phyloP scores from a whole-genome alignment of 768 basidiomycete species.

The Amanita molliuscula region DNA sequence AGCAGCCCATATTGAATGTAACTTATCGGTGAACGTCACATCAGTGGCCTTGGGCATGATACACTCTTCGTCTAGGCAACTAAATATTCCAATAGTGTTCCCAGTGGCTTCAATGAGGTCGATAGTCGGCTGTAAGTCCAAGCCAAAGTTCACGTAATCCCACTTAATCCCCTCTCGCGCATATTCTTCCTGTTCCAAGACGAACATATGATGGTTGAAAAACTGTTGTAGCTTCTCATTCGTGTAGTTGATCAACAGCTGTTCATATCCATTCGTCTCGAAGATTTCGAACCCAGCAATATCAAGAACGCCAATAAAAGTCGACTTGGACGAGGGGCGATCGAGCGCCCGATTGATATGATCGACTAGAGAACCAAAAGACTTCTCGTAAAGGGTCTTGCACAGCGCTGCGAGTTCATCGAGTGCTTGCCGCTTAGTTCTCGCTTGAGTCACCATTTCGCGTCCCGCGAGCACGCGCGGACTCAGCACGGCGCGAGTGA shows the following conservation, averaged over 20 bases:
- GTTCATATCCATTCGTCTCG: conserved; percentile 91
- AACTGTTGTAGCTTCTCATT: conserved; percentile 98
- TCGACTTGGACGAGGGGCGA: conserved; percentile 81
- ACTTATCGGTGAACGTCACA: conserved; percentile 87
- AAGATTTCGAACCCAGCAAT: conserved; percentile 99
- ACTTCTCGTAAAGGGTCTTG: conserved; percentile 96
- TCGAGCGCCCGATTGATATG: conserved; percentile 92
- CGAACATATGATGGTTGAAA: conserved; percentile 99
- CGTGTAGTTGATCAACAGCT: conserved; percentile 96
- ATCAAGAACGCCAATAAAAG: conserved; percentile 97
- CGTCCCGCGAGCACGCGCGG: conserved; percentile 90
- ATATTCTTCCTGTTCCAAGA: conserved; percentile 98
- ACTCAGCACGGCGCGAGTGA: conserved; percentile 78
- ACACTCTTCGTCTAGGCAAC: conserved; percentile 93
- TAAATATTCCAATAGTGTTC: conserved; percentile 78
- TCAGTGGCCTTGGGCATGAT: conserved; percentile 99
- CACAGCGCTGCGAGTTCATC: conserved; percentile 88
- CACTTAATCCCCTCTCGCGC: conserved; percentile 93
- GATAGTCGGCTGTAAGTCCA: conserved; percentile 96
- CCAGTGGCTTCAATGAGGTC: conserved; percentile 90
- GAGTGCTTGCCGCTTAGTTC: conserved; percentile 83
- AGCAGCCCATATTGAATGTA: conserved; percentile 67
- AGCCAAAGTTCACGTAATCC: conserved; percentile 96
- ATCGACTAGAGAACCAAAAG: conserved; percentile 88
- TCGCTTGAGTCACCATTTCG: conserved; percentile 93